Percentiles rank a stretch among this genome's conserved stretches.
Conservation (phyloP, 257 asterid species). For the Nicotiana benthamiana region DNA sequence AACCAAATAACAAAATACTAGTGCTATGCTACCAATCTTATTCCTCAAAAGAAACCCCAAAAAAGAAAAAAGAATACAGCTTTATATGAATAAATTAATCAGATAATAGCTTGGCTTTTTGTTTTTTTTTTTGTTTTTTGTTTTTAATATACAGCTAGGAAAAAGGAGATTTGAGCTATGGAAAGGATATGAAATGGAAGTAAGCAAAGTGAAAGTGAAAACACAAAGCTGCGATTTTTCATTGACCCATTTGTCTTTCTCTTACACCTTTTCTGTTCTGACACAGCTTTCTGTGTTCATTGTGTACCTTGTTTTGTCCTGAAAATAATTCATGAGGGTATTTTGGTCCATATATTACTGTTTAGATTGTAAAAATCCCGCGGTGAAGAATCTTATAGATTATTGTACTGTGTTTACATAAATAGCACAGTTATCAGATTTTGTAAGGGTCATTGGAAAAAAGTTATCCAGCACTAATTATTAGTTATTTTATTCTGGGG, state of each 20-base stretch:
- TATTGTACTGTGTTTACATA: too few relatives aligned
- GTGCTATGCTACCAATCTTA: not conserved
- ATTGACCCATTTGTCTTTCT: constrained; percentile 6
- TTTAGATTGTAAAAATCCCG: not conserved
- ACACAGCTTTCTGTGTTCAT: not conserved
- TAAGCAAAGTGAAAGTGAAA: not conserved
- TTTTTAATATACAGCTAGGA: not conserved
- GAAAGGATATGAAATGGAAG: not conserved
- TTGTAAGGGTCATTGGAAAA: too few relatives aligned
- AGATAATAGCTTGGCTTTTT: not conserved
- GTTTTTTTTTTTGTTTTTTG: too few relatives aligned
- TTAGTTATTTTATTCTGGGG: too few relatives aligned
- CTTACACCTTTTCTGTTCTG: constrained; percentile 7
- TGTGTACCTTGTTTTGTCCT: constrained; percentile 1
- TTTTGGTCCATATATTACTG: not conserved
- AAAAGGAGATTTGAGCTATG: not conserved
- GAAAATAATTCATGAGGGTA: not conserved
- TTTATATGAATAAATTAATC: not conserved
- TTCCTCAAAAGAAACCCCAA: not conserved
- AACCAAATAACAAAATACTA: constrained; percentile 5
- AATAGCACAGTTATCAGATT: too few relatives aligned
- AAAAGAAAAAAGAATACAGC: not conserved
- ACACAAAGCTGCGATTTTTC: not conserved
- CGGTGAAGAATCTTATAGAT: not conserved
- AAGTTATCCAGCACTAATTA: too few relatives aligned